Conservation (phyloP, 2,329 filamentous ascomycete genomes). For the Coniochaeta ligniaria region DNA sequence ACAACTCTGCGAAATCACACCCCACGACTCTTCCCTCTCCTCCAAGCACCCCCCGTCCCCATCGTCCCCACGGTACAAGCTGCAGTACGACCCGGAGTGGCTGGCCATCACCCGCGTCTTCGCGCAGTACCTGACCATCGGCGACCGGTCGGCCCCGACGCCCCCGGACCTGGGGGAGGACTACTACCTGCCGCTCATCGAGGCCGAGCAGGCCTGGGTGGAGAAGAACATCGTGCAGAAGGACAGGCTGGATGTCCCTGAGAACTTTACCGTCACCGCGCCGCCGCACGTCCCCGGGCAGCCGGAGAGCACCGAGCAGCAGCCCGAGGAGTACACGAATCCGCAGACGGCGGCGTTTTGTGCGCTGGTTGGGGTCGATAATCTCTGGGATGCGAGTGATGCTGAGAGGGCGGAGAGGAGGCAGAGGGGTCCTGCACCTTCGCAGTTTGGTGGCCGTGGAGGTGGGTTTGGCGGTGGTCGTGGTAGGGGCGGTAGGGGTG, state of each 20-base stretch:
- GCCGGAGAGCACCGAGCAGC: slow-evolving; percentile 49
- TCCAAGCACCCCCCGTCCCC: slow-evolving; percentile 12
- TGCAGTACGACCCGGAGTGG: slow-evolving; percentile 91
- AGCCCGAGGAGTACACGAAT: slow-evolving; percentile 77
- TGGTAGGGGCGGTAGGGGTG: slow-evolving; percentile 25
- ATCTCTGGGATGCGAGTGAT: slow-evolving; percentile 65
- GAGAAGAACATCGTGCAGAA: slow-evolving; percentile 62
- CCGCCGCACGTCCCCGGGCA: slow-evolving; percentile 56
- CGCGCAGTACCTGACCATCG: slow-evolving; percentile 55
- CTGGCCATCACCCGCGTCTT: slow-evolving; percentile 87
- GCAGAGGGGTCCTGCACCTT: slow-evolving; percentile 46
- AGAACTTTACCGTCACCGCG: slow-evolving; percentile 72
- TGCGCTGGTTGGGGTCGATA: slow-evolving; percentile 65
- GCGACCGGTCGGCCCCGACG: slow-evolving; percentile 45
- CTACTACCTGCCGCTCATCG: slow-evolving; percentile 61
- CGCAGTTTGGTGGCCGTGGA: slow-evolving; percentile 14
- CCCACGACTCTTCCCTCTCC: slow-evolving; percentile 29
- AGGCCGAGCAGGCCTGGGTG: slow-evolving; percentile 70
- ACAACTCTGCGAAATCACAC: slow-evolving; percentile 62
- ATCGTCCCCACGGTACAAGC: slow-evolving; percentile 40
- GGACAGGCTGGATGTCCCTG: slow-evolving; percentile 60
- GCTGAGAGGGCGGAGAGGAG: slow-evolving; percentile 60
- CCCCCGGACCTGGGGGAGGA: slow-evolving; percentile 60
- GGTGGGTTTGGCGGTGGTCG: slow-evolving; percentile 21
- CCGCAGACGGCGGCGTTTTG: slow-evolving; percentile 82